Conservation (phyloP, 345 rosid species). For the Aurinia saxatilis region DNA sequence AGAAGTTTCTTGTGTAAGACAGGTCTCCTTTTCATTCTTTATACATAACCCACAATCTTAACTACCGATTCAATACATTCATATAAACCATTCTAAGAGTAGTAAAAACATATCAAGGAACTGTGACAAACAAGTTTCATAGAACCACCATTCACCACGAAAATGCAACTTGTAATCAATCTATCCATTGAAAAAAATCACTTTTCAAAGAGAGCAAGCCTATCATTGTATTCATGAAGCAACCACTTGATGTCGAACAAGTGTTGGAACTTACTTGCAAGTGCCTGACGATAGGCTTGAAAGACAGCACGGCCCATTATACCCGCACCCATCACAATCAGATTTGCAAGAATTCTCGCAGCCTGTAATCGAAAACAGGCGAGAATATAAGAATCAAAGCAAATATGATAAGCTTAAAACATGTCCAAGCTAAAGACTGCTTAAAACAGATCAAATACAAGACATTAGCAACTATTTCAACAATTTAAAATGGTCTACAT, state of each 20-base stretch:
- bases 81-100: background rate
- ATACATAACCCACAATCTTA: background rate
- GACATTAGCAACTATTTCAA: background rate
- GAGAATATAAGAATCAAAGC: background rate
- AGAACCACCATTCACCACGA: background rate
- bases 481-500: background rate
- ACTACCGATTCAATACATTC: background rate
- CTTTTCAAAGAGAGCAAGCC: background rate
- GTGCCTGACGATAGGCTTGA: conserved; percentile 95
- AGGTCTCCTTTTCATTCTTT: background rate
- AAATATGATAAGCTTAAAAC: too few species aligned
- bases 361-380: conserved; percentile 33
- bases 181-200: background rate
- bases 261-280: conserved; percentile 47
- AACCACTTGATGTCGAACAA: background rate
- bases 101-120: background rate
- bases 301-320: conserved; percentile 68
- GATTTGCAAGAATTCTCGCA: conserved; percentile 65
- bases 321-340: conserved; percentile 76
- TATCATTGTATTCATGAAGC: background rate
- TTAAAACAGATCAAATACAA: background rate
- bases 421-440: background rate
- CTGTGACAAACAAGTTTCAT: background rate
- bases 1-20: background rate
- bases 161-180: background rate